A percentile compares a stretch with the other conserved stretches of the same genome.
Conservation (phyloP, 768 basidiomycete species). For the Butyriboletus loyo region DNA sequence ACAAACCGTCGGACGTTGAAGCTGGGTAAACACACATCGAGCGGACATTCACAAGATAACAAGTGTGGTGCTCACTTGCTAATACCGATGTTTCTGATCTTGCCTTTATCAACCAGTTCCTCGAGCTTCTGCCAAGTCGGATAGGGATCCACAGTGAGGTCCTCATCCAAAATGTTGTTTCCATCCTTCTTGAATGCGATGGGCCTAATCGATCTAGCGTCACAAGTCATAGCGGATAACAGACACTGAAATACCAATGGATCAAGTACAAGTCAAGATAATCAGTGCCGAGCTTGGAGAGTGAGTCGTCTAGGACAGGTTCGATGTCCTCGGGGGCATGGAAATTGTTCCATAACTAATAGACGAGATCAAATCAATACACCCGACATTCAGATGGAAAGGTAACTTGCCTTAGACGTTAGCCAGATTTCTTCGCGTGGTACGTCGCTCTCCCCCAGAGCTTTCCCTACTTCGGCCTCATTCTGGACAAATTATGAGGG, state of each 20-base stretch:
- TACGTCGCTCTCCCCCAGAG: constrained; percentile 55
- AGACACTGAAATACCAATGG: constrained; percentile 53
- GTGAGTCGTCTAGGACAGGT: constrained; percentile 60
- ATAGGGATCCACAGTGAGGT: constrained; percentile 66
- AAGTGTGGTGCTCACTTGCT: constrained; percentile 57
- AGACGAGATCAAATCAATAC: neutral
- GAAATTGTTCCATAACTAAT: constrained; percentile 71
- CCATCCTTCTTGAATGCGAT: constrained; percentile 61
- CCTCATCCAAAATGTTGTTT: constrained; percentile 44
- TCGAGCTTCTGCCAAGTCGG: constrained; percentile 82
- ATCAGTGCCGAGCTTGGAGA: constrained; percentile 55
- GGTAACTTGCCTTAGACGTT: constrained; percentile 49
- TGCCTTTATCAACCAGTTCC: constrained; percentile 72
- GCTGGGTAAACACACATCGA: constrained; percentile 25
- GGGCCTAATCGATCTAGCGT: constrained; percentile 42
- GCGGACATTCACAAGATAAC: neutral
- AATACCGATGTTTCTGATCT: constrained; percentile 75
- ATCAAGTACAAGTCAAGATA: constrained; percentile 83
- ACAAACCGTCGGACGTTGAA: constrained; percentile 56
- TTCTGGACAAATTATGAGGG: constrained; percentile 41
- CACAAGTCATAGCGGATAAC: neutral
- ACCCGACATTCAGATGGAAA: neutral
- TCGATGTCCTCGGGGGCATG: constrained; percentile 75
- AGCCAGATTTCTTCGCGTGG: constrained; percentile 65
- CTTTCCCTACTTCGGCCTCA: constrained; percentile 66